Percentiles rank a stretch among this genome's conserved stretches.
phyloP scores from a whole-genome alignment of 164 flowering plant genomes.

The Dillenia suffruticosa region DNA sequence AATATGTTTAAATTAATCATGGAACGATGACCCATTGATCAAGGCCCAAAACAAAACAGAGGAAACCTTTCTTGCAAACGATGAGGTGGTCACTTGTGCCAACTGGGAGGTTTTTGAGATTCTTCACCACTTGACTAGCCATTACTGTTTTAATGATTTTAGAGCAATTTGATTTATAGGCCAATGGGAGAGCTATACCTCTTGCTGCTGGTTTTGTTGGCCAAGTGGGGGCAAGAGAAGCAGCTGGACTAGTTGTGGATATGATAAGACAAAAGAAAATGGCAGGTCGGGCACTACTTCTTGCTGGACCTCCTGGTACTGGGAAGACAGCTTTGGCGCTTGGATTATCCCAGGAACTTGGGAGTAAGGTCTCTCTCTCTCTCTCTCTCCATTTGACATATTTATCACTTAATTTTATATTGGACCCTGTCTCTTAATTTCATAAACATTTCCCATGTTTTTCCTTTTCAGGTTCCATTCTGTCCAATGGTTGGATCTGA shows the following conservation, averaged over 20 bases:
- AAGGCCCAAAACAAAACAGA: no score
- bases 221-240: constrained; percentile 84
- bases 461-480: constrained; percentile 75
- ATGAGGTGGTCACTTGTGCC: no score
- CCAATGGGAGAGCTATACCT: constrained; percentile 66
- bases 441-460: background rate
- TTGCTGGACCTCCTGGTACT: constrained; percentile 98
- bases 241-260: constrained; percentile 90
- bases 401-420: background rate
- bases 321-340: constrained; percentile 98
- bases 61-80: no score
- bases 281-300: constrained; percentile 94
- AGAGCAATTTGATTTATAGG: constrained; percentile 28
- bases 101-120: no score
- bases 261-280: constrained; percentile 93
- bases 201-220: constrained; percentile 96
- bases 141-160: constrained; percentile 2
- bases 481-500: constrained; percentile 99
- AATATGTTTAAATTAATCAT: no score
- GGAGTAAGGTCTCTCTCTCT: constrained; percentile 69
- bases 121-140: background rate
- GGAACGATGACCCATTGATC: no score
- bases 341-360: constrained; percentile 92
- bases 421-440: no score
- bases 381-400: background rate